Base-by-base conservation (phyloP, 1,284 basidiomycete species). In the Abortiporus biennis region DNA sequence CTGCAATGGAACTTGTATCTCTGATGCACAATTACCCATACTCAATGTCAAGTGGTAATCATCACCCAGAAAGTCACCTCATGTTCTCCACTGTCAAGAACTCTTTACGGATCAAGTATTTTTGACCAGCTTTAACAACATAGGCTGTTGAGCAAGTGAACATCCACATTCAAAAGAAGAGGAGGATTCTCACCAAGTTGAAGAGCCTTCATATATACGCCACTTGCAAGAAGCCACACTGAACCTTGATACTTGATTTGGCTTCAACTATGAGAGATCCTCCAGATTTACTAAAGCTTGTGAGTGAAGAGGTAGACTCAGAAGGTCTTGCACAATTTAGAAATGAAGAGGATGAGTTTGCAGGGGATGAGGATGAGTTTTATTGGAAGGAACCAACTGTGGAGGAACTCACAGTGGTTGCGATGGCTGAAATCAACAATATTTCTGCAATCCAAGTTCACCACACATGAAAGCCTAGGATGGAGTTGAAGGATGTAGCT, bases 401-500 rank as follows among this genome's bases (percentile, higher is more conserved):
- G 11, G 16, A 23, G 21, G 9, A 12, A 6, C 36, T n/a, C n/a
- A n/a, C n/a, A n/a, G n/a, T 6, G 16, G 36, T 11, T 17, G 36
- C 16, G 16, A 17, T 11, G 17, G 36, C 9, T 9, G 23, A 37
- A 11, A 6, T 21, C 11, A 11, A 6, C 11, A 6, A 9, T 11
- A 21, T 20, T 6, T 23, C n/a, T 15, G 9, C 27, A 6, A 27
- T 5, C 12, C 6, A 21, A 6, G 20, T 30, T 19, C 8, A 33
- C 30, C 25, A 6, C n/a, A 21, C 16, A 38, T 20, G 22, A 21
- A 21, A 36, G 4, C 5, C 37, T 11, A 34, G 9, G 8, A 11
- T 13, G n/a, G 16, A 36, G 4, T n/a, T 17, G 19, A 22, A 17
- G 20, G 39, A 48, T 43, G 33, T 43, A 4, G 16, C n/a, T 24